A percentile compares a stretch with the other conserved stretches of the same genome.
Evolutionary conservation across 129 eudicot species (phyloP).

Genomic region (Chrysanthemum lavandulifolium): DNA sequence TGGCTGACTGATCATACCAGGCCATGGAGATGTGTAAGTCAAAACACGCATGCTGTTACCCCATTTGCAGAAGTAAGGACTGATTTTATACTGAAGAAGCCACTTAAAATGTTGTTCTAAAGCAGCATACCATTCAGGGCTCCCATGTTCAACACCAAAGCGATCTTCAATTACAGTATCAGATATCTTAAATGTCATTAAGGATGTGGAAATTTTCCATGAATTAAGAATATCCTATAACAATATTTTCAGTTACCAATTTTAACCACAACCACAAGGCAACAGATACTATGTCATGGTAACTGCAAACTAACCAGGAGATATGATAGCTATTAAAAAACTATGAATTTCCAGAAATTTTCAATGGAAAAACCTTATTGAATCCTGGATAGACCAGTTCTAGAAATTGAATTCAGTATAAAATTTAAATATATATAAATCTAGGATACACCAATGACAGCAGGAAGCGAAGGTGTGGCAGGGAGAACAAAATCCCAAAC

Average conservation of each 20-base stretch:
- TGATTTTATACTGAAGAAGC: slow-evolving; percentile 86
- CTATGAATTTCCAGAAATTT: too few species aligned
- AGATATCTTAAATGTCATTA: slow-evolving; percentile 66
- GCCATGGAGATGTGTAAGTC: slow-evolving; percentile 98
- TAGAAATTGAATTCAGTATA: background rate
- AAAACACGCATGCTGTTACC: slow-evolving; percentile 95
- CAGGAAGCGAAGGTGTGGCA: slow-evolving; percentile 88
- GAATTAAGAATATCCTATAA: background rate
- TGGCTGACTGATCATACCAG: slow-evolving; percentile 49
- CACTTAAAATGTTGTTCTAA: slow-evolving; percentile 89
- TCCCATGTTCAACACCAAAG: slow-evolving; percentile 92
- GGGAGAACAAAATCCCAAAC: slow-evolving; percentile 94
- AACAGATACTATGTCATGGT: too few species aligned
- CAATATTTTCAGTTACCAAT: background rate
- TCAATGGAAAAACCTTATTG: too few species aligned
- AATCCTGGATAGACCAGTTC: background rate
- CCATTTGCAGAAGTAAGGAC: slow-evolving; percentile 98
- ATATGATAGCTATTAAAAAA: too few species aligned
- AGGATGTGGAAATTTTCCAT: slow-evolving; percentile 28
- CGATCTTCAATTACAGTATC: slow-evolving; percentile 99
- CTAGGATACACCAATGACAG: slow-evolving; percentile 97
- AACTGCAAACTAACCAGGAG: too few species aligned
- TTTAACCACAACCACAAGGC: too few species aligned
- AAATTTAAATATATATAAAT: background rate
- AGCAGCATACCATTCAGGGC: slow-evolving; percentile 77